These are phyloP conservation scores for Rhodotorula sp. DNA, from an alignment of 1,284 basidiomycete species.

Conservation along the genomic window DNA sequence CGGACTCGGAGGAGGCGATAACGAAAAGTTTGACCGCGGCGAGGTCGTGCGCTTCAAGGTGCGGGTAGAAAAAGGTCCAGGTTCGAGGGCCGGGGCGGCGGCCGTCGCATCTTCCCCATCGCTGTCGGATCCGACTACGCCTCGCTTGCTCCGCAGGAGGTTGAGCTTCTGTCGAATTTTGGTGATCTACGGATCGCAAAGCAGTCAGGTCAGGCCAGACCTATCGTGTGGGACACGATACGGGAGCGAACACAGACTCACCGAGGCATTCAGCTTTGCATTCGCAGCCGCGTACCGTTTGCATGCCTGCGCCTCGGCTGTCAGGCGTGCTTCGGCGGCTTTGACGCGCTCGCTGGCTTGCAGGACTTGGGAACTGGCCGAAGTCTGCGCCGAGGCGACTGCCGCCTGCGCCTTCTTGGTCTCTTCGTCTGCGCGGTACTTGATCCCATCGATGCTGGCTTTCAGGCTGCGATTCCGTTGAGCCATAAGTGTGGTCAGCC, in stretches of 20 bases:
- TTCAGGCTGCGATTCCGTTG: background rate
- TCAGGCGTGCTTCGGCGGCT: background rate
- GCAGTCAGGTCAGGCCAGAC: too few species aligned
- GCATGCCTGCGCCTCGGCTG: background rate
- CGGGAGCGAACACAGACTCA: too few species aligned
- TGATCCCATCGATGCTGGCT: background rate
- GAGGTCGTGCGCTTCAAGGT: conserved; percentile 5
- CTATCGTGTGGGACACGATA: too few species aligned
- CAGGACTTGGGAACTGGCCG: background rate
- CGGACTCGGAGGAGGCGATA: background rate
- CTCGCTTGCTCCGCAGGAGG: background rate
- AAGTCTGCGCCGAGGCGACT: background rate
- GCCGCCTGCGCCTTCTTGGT: background rate
- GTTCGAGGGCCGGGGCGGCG: background rate
- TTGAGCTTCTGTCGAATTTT: background rate
- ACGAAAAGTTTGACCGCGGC: background rate
- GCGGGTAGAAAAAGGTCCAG: background rate
- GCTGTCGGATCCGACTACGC: background rate
- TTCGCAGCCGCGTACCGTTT: background rate
- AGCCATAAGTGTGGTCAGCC: background rate
- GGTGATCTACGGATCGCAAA: too few species aligned
- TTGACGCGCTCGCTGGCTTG: background rate
- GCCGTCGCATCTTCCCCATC: background rate
- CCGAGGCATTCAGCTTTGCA: too few species aligned
- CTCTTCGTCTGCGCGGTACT: background rate